Conservation (phyloP, 2,329 filamentous ascomycete species). For the Cordyceps fumosorosea region DNA sequence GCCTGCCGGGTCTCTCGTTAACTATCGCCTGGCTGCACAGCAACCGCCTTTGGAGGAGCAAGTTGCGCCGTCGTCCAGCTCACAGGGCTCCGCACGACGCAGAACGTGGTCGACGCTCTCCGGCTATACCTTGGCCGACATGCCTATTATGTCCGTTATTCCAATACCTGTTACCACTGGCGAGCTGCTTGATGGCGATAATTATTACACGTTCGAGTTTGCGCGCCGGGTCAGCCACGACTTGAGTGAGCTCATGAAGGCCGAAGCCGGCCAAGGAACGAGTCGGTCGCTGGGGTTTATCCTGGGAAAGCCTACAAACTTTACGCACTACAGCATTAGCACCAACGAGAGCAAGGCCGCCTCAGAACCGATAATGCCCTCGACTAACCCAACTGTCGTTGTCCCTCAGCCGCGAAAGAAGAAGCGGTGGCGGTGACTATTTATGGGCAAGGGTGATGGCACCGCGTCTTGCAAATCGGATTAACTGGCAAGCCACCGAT, state of each 20-base stretch:
- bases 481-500: neutral
- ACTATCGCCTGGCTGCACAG: slow-evolving; percentile 14
- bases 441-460: neutral
- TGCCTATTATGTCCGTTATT: slow-evolving; percentile 26
- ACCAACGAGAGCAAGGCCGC: slow-evolving; percentile 11
- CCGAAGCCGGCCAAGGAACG: slow-evolving; percentile 18
- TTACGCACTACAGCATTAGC: slow-evolving; percentile 9
- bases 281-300: slow-evolving; percentile 17
- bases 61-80: slow-evolving; percentile 2
- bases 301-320: slow-evolving; percentile 14
- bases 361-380: slow-evolving; percentile 7
- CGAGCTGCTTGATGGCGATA: slow-evolving; percentile 27
- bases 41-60: slow-evolving; percentile 1
- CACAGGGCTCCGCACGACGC: slow-evolving; percentile 13
- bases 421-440: slow-evolving; percentile 13
- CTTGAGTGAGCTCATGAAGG: slow-evolving; percentile 19
- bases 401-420: slow-evolving; percentile 12
- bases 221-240: slow-evolving; percentile 25
- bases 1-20: slow-evolving; percentile 12
- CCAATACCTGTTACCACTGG: slow-evolving; percentile 24
- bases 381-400: slow-evolving; percentile 9
- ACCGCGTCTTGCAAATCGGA: slow-evolving; percentile 6
- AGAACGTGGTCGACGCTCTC: slow-evolving; percentile 20
- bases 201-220: slow-evolving; percentile 26
- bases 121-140: slow-evolving; percentile 26